A percentile compares a stretch with the other conserved stretches of the same genome.
Conservation (phyloP, 768 basidiomycete species). For the Suillus discolor region DNA sequence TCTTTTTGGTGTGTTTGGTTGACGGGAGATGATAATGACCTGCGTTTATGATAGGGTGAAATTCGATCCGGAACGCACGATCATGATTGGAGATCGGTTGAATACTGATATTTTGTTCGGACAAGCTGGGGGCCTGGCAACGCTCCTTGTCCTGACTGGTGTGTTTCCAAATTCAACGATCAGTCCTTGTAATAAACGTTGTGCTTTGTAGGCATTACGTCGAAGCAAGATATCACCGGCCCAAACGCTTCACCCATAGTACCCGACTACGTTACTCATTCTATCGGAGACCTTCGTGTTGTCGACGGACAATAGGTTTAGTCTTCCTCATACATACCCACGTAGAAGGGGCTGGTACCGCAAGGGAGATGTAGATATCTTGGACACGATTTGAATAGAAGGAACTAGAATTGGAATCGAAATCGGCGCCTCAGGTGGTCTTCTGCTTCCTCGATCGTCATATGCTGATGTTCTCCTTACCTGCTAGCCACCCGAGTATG, state of each 20-base stretch:
- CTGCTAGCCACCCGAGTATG: slow-evolving; percentile 38
- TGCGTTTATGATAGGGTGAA: slow-evolving; percentile 57
- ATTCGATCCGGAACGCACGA: slow-evolving; percentile 82
- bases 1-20: neutral
- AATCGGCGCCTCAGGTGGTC: slow-evolving; percentile 16
- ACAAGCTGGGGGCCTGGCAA: slow-evolving; percentile 79
- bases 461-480: slow-evolving; percentile 36
- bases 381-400: neutral
- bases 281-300: slow-evolving; percentile 78
- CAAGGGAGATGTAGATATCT: slow-evolving; percentile 1
- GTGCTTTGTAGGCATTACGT: slow-evolving; percentile 67
- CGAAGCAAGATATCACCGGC: slow-evolving; percentile 71
- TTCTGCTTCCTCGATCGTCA: slow-evolving; percentile 23
- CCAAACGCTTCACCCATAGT: slow-evolving; percentile 69
- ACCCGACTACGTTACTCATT: slow-evolving; percentile 79
- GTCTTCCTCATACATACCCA: neutral
- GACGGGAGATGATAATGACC: slow-evolving; percentile 4
- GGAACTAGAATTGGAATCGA: neutral
- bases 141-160: slow-evolving; percentile 94
- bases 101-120: slow-evolving; percentile 97
- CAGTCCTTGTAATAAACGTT: neutral
- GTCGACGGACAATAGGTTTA: slow-evolving; percentile 25
- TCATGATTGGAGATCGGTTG: slow-evolving; percentile 96
- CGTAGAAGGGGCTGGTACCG: slow-evolving; percentile 6
- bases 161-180: slow-evolving; percentile 16